A percentile compares a stretch with the other conserved stretches of the same genome.
Conservation (phyloP, 1,284 basidiomycete species). For the Mycena citricolor region DNA sequence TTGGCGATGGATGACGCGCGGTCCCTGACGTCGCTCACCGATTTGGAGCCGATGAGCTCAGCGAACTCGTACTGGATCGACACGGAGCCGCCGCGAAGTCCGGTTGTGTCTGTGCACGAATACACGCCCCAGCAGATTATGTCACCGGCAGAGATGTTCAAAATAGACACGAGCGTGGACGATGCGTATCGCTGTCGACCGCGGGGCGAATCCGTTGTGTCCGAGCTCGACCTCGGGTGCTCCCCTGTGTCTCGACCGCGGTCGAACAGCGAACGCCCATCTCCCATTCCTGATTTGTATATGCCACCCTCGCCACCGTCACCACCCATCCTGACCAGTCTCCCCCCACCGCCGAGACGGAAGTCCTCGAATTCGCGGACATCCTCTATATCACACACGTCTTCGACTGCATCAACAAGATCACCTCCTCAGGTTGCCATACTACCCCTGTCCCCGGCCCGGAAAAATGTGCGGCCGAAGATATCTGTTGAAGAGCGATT, state of each 20-base stretch:
- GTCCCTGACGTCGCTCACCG: constrained; percentile 2
- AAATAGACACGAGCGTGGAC: constrained; percentile 51
- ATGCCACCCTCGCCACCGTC: constrained; percentile 23
- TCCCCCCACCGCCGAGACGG: constrained; percentile 46
- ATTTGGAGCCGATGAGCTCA: not conserved
- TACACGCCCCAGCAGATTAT: constrained; percentile 64
- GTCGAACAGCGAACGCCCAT: constrained; percentile 20
- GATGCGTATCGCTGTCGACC: constrained; percentile 28
- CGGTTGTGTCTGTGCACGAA: constrained; percentile 35
- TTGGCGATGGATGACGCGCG: constrained; percentile 12
- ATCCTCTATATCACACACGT: constrained; percentile 28
- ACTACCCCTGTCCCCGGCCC: constrained; percentile 37
- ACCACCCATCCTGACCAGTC: constrained; percentile 35
- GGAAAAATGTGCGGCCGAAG: constrained; percentile 31
- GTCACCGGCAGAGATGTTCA: constrained; percentile 63
- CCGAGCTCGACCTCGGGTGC: constrained; percentile 21
- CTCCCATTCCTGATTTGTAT: constrained; percentile 3
- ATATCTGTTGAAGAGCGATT: constrained; percentile 34
- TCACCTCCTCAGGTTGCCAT: constrained; percentile 23
- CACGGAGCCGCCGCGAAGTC: constrained; percentile 35
- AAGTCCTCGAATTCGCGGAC: constrained; percentile 34
- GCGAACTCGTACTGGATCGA: constrained; percentile 53
- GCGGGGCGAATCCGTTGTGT: constrained; percentile 38
- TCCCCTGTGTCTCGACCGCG: constrained; percentile 12
- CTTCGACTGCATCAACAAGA: constrained; percentile 21